Percentiles rank a stretch among this genome's conserved stretches.
Conservation (phyloP, 2,329 filamentous ascomycete genomes). For the Hysterium pulicare region DNA sequence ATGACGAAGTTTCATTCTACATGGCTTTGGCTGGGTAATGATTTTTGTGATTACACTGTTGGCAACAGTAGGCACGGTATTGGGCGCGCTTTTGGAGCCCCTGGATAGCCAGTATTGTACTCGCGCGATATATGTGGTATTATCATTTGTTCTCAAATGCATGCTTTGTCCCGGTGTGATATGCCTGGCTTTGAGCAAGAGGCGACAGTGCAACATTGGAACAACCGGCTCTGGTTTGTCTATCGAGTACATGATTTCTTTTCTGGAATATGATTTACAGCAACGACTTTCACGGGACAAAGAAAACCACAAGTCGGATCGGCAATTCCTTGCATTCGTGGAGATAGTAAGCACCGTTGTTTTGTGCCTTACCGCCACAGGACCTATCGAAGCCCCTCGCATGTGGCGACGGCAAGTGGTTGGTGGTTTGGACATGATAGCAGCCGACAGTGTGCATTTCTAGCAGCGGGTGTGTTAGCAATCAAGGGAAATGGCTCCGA, state of each 20-base stretch:
- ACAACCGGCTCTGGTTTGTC: too few species aligned
- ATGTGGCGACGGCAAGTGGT: background rate
- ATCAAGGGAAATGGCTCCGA: background rate
- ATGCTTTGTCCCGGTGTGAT: background rate
- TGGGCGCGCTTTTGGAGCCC: background rate
- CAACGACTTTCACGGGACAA: background rate
- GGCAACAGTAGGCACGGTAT: background rate
- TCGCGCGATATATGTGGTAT: too few species aligned
- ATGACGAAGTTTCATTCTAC: background rate
- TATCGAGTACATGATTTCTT: background rate
- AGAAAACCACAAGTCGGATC: conserved; percentile 1
- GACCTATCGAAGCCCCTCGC: background rate
- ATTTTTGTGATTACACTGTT: background rate
- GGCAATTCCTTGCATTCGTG: conserved; percentile 1
- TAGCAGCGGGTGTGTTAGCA: background rate
- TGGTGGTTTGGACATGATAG: too few species aligned
- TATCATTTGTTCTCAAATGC: background rate
- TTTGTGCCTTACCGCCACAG: background rate
- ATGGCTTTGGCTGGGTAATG: background rate
- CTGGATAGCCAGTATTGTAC: background rate
- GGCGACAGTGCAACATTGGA: too few species aligned
- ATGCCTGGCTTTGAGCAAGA: background rate
- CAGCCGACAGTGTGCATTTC: background rate
- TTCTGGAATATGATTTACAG: background rate
- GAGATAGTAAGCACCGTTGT: conserved; percentile 1